Base-by-base conservation (phyloP, 805 yeast genomes). In the Nakazawaea laoshanensis region DNA sequence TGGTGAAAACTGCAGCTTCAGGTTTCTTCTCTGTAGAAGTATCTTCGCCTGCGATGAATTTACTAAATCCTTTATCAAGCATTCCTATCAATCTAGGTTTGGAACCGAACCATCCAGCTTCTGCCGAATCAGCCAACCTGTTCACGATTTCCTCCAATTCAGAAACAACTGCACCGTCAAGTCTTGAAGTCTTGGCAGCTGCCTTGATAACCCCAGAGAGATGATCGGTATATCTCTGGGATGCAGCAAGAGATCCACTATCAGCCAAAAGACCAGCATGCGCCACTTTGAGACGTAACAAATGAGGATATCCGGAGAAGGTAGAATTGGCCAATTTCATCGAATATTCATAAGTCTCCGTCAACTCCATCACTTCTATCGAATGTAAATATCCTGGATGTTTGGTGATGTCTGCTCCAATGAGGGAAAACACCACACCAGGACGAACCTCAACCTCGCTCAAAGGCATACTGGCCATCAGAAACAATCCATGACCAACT, bases 1-100 rank as follows among this genome's bases (percentile, higher is more conserved):
- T 79, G 33, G 84, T 77, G 53, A 81, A 80, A 0, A 77, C 74
- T 8, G 80, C 82, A 24, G 61, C 66, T 17, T 28, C 19, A n/a
- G 56, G 56, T 4, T 18, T 29, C 24, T 25, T 30, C 1, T 39
- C 30, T 16, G 27, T 14, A 13, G 30, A 4, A n/a, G 63, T 61
- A 22, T 82, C 94, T 30, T 89, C 96, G 1, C 95, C 96, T 24
- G 94, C 79, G 37, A 89, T 87, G 53, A 79, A 76, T 50, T 76
- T 77, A 49, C 72, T 77, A 48, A 81, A 74, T 4, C 83, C 73
- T 50, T 85, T 85, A 52, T 85, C 95, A 28, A 85, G 55, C 27
- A 81, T 88, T 8, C 92, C 89, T 95, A 95, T 85, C 33, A 85
- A 62, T 43, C 73, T 77, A 16, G 80, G 81, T 25, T 50, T 48